These are phyloP conservation scores for Agroathelia rolfsii DNA, from an alignment of 1,284 basidiomycete species.

Conservation along the genomic window DNA sequence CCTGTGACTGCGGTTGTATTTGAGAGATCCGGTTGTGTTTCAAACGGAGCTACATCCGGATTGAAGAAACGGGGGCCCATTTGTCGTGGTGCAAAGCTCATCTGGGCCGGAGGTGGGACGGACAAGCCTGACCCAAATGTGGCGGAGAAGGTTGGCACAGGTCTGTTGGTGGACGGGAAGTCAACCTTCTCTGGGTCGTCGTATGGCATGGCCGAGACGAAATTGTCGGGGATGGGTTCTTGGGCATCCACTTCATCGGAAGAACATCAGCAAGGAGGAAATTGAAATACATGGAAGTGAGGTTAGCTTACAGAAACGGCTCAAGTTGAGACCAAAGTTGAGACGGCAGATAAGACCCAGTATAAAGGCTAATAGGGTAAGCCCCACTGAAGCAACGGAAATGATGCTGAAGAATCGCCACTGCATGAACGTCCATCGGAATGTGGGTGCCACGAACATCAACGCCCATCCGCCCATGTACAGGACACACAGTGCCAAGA, in stretches of 20 bases:
- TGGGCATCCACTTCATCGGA: slow-evolving; percentile 40
- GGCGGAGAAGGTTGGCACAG: slow-evolving; percentile 45
- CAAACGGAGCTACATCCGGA: slow-evolving; percentile 30
- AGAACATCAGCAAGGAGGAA: slow-evolving; percentile 1
- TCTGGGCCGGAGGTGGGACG: slow-evolving; percentile 29
- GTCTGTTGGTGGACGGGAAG: slow-evolving; percentile 46
- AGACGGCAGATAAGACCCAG: slow-evolving; percentile 56
- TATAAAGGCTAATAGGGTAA: slow-evolving; percentile 44
- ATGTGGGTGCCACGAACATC: slow-evolving; percentile 62
- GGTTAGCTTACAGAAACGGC: slow-evolving; percentile 47
- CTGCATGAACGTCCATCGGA: slow-evolving; percentile 65
- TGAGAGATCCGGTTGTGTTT: slow-evolving; percentile 15
- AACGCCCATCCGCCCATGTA: slow-evolving; percentile 59
- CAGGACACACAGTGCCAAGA: slow-evolving; percentile 47
- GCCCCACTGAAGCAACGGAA: slow-evolving; percentile 43
- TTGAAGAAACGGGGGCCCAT: slow-evolving; percentile 43
- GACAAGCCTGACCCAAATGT: slow-evolving; percentile 33
- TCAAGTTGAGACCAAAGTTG: slow-evolving; percentile 69
- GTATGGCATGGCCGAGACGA: slow-evolving; percentile 24
- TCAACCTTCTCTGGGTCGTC: slow-evolving; percentile 50
- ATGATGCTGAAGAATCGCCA: slow-evolving; percentile 70
- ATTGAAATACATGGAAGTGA: slow-evolving; percentile 1
- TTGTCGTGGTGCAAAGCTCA: slow-evolving; percentile 26
- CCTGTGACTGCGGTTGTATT: slow-evolving; percentile 3
- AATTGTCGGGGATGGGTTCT: slow-evolving; percentile 41